Conservation (phyloP, 208 protist species). For the Trypanosoma grayi region DNA sequence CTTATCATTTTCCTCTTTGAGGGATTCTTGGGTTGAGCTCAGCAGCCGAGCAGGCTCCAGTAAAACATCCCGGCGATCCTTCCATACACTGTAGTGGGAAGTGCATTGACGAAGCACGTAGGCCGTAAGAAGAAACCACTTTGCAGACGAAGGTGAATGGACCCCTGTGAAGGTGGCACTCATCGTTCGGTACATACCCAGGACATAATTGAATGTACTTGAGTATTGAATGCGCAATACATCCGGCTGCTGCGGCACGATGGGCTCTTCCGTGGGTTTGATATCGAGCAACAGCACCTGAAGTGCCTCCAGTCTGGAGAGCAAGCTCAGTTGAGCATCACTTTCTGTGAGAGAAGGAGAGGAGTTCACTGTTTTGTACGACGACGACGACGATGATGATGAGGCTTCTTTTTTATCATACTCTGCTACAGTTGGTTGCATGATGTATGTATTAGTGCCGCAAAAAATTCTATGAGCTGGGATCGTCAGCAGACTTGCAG, state of each 20-base stretch:
- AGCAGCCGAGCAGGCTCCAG: slow-evolving; percentile 30
- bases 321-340: slow-evolving; percentile 24
- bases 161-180: slow-evolving; percentile 18
- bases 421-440: neutral
- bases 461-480: too few species aligned
- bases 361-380: slow-evolving; percentile 2
- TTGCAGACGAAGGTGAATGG: slow-evolving; percentile 27
- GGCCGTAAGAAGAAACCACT: slow-evolving; percentile 67
- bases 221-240: slow-evolving; percentile 46
- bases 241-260: slow-evolving; percentile 27
- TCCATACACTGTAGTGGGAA: slow-evolving; percentile 77
- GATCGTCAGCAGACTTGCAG: too few species aligned
- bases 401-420: neutral
- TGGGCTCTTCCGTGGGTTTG: slow-evolving; percentile 36
- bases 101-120: slow-evolving; percentile 50
- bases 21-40: slow-evolving; percentile 20
- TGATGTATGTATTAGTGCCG: neutral
- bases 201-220: slow-evolving; percentile 41
- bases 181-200: slow-evolving; percentile 57
- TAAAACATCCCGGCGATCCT: slow-evolving; percentile 64
- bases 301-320: slow-evolving; percentile 40
- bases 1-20: neutral
- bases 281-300: slow-evolving; percentile 31
- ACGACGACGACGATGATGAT: neutral
- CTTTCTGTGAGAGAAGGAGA: slow-evolving; percentile 15